phyloP scores from a whole-genome alignment of 345 rosid genomes.

The Salix purpurea region DNA sequence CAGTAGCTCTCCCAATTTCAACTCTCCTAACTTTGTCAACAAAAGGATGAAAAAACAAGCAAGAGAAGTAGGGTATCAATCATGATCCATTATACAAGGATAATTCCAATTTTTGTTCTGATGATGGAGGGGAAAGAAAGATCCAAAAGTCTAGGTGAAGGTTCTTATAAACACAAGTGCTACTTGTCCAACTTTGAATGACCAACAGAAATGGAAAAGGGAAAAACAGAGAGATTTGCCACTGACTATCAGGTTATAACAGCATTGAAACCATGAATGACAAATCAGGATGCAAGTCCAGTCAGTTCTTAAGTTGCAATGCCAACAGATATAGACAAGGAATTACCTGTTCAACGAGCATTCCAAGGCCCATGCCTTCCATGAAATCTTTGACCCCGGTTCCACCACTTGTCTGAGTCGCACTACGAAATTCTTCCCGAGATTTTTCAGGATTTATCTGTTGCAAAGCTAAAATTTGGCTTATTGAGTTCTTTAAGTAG shows the following conservation, averaged over 20 bases:
- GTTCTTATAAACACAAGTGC: neutral
- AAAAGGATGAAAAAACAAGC: conserved; percentile 13
- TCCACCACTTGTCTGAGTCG: conserved; percentile 65
- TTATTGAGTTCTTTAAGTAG: neutral
- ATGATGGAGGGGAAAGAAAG: neutral
- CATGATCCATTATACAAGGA: neutral
- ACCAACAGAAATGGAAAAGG: neutral
- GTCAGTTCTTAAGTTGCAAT: neutral
- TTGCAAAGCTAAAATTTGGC: conserved; percentile 29
- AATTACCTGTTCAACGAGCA: conserved; percentile 83
- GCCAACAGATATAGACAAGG: conserved; percentile 9
- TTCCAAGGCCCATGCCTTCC: conserved; percentile 98
- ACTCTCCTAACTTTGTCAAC: conserved; percentile 68
- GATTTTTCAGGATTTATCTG: conserved; percentile 96
- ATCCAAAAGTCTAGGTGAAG: neutral
- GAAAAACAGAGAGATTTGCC: neutral
- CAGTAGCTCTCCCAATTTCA: conserved; percentile 84
- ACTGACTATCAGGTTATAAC: neutral
- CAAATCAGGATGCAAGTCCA: neutral
- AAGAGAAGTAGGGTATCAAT: conserved; percentile 5
- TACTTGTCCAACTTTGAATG: neutral
- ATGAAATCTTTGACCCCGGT: conserved; percentile 87
- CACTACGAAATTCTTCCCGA: conserved; percentile 85
- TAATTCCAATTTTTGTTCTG: neutral
- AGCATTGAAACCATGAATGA: neutral